phyloP scores from a whole-genome alignment of 2,329 filamentous ascomycete species.

The Blastomyces silverae region DNA sequence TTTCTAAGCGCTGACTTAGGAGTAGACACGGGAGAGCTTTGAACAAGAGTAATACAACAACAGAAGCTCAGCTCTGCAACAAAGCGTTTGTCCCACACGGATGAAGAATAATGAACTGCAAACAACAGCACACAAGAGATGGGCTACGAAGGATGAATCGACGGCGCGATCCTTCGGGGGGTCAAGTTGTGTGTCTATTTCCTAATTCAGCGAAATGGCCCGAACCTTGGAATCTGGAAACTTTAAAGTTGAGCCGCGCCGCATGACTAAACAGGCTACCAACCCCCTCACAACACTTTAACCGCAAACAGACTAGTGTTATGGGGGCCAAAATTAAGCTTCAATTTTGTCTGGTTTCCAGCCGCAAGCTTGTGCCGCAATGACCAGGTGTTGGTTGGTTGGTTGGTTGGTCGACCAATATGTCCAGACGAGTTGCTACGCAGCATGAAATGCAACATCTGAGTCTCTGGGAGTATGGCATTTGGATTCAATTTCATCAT shows the following conservation, averaged over 20 bases:
- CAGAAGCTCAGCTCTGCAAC: background rate
- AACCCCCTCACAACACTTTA: background rate
- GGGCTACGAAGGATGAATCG: background rate
- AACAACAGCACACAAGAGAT: background rate
- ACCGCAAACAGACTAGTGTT: background rate
- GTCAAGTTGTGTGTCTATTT: background rate
- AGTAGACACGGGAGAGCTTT: constrained; percentile 11
- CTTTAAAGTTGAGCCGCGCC: constrained; percentile 9
- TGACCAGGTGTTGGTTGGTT: background rate
- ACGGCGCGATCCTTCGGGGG: constrained; percentile 3
- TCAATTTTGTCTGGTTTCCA: background rate
- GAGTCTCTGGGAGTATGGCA: background rate
- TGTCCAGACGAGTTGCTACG: too few species aligned
- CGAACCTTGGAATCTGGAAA: background rate
- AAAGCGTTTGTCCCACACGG: background rate
- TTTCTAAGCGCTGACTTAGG: constrained; percentile 6
- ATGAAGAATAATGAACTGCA: background rate
- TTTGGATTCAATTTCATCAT: background rate
- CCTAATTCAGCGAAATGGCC: background rate
- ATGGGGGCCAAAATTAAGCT: background rate
- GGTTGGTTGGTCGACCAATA: too few species aligned
- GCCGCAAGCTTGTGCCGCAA: background rate
- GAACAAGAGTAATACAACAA: background rate
- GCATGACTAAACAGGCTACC: background rate
- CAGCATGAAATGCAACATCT: too few species aligned